Evolutionary conservation across 108 stramenopile genomes (phyloP).

Genomic region (Pseudonitzschia delicatissima): DNA sequence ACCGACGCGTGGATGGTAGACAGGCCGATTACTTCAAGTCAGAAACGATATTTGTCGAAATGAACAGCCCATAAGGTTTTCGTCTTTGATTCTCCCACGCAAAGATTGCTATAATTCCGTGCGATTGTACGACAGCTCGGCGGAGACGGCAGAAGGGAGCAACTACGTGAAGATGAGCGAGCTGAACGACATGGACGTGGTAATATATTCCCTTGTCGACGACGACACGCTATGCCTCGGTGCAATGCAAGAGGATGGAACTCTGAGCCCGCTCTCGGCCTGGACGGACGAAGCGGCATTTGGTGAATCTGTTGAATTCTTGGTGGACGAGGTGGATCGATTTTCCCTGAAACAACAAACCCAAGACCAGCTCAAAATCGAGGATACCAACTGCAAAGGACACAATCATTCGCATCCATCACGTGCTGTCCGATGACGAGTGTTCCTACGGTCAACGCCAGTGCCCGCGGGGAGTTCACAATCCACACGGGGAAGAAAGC

Average conservation of each 20-base stretch:
- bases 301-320: slow-evolving; percentile 60
- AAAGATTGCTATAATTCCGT: no score
- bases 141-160: background rate
- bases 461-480: slow-evolving; percentile 69
- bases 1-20: no score
- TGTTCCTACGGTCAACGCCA: slow-evolving; percentile 68
- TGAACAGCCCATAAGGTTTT: no score
- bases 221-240: slow-evolving; percentile 39
- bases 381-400: slow-evolving; percentile 13
- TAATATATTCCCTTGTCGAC: slow-evolving; percentile 30
- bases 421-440: slow-evolving; percentile 30
- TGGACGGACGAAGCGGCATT: slow-evolving; percentile 69
- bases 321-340: slow-evolving; percentile 73
- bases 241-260: slow-evolving; percentile 68
- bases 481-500: slow-evolving; percentile 86
- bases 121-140: no score
- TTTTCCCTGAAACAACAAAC: slow-evolving; percentile 18
- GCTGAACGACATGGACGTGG: slow-evolving; percentile 42
- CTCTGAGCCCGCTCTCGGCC: slow-evolving; percentile 55
- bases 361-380: background rate
- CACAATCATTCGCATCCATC: slow-evolving; percentile 18
- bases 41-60: no score
- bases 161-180: slow-evolving; percentile 15
- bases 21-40: no score
- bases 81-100: no score